These are phyloP conservation scores for Marasmius tenuissimus DNA, from an alignment of 1,284 basidiomycete genomes.

Conservation along the genomic window DNA sequence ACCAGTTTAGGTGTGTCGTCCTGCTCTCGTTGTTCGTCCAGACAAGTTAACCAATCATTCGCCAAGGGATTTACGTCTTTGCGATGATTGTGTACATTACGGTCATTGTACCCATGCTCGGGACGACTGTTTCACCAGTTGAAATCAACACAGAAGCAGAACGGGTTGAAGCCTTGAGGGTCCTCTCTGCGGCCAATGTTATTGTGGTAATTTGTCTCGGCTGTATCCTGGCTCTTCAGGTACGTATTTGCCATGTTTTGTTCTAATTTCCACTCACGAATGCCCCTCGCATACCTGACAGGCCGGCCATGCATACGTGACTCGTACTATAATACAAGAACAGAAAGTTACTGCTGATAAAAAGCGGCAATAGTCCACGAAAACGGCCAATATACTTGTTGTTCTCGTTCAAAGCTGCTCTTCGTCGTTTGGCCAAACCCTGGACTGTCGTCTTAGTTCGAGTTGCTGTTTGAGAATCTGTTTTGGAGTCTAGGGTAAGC, in stretches of 20 bases:
- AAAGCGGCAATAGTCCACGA: slow-evolving; percentile 36
- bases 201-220: slow-evolving; percentile 72
- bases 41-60: slow-evolving; percentile 4
- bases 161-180: slow-evolving; percentile 73
- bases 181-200: slow-evolving; percentile 83
- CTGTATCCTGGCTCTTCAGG: slow-evolving; percentile 71
- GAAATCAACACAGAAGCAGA: slow-evolving; percentile 61
- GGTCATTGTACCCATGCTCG: slow-evolving; percentile 75
- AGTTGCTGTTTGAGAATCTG: too few species aligned
- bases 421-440: too few species aligned
- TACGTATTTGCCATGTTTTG: slow-evolving; percentile 26
- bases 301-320: slow-evolving; percentile 86
- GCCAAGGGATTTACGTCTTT: slow-evolving; percentile 71
- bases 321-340: slow-evolving; percentile 55
- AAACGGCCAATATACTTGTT: too few species aligned
- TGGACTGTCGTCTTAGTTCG: too few species aligned
- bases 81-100: slow-evolving; percentile 76
- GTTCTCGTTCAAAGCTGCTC: too few species aligned
- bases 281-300: slow-evolving; percentile 31
- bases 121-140: slow-evolving; percentile 65
- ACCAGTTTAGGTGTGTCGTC: slow-evolving; percentile 67
- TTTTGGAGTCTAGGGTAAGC: too few species aligned
- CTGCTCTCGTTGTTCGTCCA: slow-evolving; percentile 13
- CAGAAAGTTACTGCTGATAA: slow-evolving; percentile 33
- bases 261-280: slow-evolving; percentile 1